phyloP scores from a whole-genome alignment of 1,284 basidiomycete genomes.

The Anthracocystis panici-leucophaei region DNA sequence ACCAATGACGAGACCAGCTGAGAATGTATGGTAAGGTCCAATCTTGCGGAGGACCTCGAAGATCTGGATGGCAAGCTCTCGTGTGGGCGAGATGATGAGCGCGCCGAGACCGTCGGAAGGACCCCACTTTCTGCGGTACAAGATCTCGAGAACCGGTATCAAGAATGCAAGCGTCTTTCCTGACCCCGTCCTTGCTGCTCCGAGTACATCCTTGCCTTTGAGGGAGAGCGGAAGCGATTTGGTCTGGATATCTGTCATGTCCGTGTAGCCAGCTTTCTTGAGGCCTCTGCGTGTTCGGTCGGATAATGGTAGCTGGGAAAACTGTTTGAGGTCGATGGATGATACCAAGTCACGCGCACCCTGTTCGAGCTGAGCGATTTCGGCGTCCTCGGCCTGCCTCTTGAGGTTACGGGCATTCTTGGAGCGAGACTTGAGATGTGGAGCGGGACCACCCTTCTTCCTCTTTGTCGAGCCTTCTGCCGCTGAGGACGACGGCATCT shows the following conservation, averaged over 20 bases:
- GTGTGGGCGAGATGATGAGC: conserved; percentile 91
- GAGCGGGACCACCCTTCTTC: conserved; percentile 36
- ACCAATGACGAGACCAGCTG: conserved; percentile 94
- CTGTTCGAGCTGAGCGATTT: conserved; percentile 57
- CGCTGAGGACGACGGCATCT: conserved; percentile 30
- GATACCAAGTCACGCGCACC: conserved; percentile 33
- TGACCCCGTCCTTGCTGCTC: conserved; percentile 82
- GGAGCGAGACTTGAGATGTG: conserved; percentile 52
- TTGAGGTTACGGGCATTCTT: conserved; percentile 58
- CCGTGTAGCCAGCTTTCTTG: conserved; percentile 61
- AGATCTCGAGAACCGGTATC: conserved; percentile 80
- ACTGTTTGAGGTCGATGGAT: conserved; percentile 38
- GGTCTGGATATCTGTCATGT: conserved; percentile 67
- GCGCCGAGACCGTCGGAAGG: conserved; percentile 88
- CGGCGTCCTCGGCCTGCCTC: conserved; percentile 55
- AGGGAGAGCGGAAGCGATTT: conserved; percentile 62
- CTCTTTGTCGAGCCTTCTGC: conserved; percentile 48
- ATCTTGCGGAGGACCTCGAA: conserved; percentile 94
- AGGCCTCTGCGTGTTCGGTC: conserved; percentile 59
- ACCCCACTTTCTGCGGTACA: conserved; percentile 82
- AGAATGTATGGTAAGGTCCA: conserved; percentile 89
- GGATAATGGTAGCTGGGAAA: conserved; percentile 63
- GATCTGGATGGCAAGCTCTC: conserved; percentile 96
- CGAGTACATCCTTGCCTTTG: conserved; percentile 73
- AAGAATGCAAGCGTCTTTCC: conserved; percentile 87